These are phyloP conservation scores for Lentinula sp. DNA, from an alignment of 768 basidiomycete species.

Conservation along the genomic window DNA sequence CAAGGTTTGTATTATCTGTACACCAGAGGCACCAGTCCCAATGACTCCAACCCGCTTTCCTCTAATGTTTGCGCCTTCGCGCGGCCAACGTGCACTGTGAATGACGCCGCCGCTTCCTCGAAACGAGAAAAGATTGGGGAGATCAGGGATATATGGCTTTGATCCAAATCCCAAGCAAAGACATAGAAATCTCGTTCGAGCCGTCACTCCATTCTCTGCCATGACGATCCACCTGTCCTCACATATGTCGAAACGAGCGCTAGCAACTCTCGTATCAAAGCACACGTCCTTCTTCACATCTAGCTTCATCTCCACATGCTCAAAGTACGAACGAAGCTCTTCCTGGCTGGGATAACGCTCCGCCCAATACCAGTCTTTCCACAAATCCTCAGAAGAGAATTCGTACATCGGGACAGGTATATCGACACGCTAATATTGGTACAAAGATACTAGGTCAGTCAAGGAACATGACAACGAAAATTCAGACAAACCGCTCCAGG, in stretches of 20 bases:
- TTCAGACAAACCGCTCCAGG: neutral
- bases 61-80: conserved; percentile 13
- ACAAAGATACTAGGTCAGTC: neutral
- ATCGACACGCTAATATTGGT: conserved; percentile 12
- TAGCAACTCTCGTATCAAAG: conserved; percentile 16
- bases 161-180: conserved; percentile 21
- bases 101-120: conserved; percentile 12
- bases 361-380: conserved; percentile 18
- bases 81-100: conserved; percentile 19
- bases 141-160: conserved; percentile 17
- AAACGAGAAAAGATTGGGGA: conserved; percentile 18
- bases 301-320: conserved; percentile 18
- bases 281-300: conserved; percentile 17
- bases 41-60: conserved; percentile 21
- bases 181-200: conserved; percentile 14
- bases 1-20: conserved; percentile 13
- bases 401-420: conserved; percentile 19
- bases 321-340: conserved; percentile 18
- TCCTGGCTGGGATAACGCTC: conserved; percentile 1
- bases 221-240: conserved; percentile 18
- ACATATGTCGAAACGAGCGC: conserved; percentile 15
- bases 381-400: conserved; percentile 17
- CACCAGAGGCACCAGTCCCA: conserved; percentile 14
- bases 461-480: neutral
- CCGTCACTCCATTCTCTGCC: conserved; percentile 13